Evolutionary conservation across 331 rosid genomes (phyloP), one percentile per base, ranked within the genome.

Genomic region (Rhamnella rubrinervis): DNA sequence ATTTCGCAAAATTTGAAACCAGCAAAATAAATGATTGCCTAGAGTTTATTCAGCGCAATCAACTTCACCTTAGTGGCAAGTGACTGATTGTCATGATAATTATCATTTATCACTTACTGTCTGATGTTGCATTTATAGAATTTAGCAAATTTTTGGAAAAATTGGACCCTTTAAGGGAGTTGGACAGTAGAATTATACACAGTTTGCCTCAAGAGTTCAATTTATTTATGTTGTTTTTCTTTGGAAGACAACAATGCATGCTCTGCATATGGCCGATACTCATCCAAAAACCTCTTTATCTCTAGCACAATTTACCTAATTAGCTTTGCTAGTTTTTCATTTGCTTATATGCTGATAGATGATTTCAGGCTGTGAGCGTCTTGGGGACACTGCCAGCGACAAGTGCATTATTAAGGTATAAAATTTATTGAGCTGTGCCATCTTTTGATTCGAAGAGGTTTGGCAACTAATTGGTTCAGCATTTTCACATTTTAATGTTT

Each of bases 1-100:
- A 85, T 80, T 93, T 93, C 77, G 81, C 81, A 59, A 90, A 79
- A 67, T 93, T 93, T 9, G 97, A 93, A 71, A 86, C 97, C n/a
- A 68, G 86, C 87, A 90, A 88, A 79, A 88, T 91, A 62, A 71
- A 82, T 71, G 97, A 93, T 41, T 87, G 95, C 68, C 18, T 93
- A 75, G 92, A 89, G 59, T 93, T 90, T 74, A 87, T 93, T 61
- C 71, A 81, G 66, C 72, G 88, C 80, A 77, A 80, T 86, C 81
- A 81, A 74, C 92, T 91, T 77, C 85, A 84, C 77, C 75, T 76
- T 50, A 83, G 77, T 72, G 97, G 93, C 88, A 75, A 19, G 80
- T 76, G 20, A 37, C 2, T 44, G 47, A 2, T 12, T 9, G 49
- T 10, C 16, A 10, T 44, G 11, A 12, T 9, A 40, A 44, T 7